Base-by-base conservation (phyloP, 2,329 filamentous ascomycete species). In the Metarhizium humberi region DNA sequence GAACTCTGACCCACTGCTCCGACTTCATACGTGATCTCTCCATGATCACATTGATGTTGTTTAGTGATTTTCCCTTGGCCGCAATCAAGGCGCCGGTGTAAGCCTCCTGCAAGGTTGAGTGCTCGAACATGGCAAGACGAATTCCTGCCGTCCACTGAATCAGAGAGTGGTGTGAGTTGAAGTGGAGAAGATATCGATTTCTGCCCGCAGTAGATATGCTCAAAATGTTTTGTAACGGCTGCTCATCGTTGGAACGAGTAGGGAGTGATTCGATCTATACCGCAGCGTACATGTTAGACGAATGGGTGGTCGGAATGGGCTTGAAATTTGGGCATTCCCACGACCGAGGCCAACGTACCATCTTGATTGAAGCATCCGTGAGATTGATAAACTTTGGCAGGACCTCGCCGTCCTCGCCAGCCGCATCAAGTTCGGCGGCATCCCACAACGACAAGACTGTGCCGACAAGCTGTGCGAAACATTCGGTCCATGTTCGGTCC, bases 91-190 rank as follows among this genome's bases (percentile, higher is more conserved):
- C 92, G 6, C 94, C 94, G 0, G 94, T 99, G 68, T 99, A 99
- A 1, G 94, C 91, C 73, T 99, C 94, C 67, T 97, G 92, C 38
- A 99, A 76, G 0, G 90, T 90, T 1, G 91, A 85, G 66, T 97
- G 88, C 73, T 99, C 94, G 69, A 86, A 97, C 82, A 97, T 95
- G 64, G 92, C 82, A 25, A 99, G 82, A 50, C 94, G 85, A 62
- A 99, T 97, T 48, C 88, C 90, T 16, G 94, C 88, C 1, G 94
- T 96, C 94, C 94, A 99, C 72, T 97, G 92, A 3, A 92, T 87
- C 54, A 99, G 77, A 0, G 92, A 95, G 66, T 95, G 88, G 61
- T 92, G 84, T 0, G 92, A 96, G 70, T 95, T 96, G 74, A 99
- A 99, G 70, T 97, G 94, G 42, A 99, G 79, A 1, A 99, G 78